phyloP scores from a whole-genome alignment of 768 basidiomycete species.

The Boletus sp. region DNA sequence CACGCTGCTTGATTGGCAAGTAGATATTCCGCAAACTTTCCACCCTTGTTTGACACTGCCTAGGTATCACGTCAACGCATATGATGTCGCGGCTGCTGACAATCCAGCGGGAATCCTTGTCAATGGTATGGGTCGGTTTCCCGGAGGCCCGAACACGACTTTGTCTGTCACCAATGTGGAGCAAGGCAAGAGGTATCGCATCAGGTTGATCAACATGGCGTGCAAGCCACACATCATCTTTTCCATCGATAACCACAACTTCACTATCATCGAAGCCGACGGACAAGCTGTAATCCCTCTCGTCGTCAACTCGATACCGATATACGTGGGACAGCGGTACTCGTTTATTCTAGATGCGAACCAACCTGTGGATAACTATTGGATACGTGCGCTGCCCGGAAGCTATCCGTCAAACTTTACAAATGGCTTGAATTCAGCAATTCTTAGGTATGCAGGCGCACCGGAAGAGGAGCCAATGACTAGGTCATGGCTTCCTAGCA shows the following conservation, averaged over 20 bases:
- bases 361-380: conserved; percentile 38
- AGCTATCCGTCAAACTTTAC: conserved; percentile 17
- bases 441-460: conserved; percentile 43
- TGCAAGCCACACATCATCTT: conserved; percentile 44
- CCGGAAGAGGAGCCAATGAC: conserved; percentile 32
- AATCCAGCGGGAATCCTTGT: conserved; percentile 35
- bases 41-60: not conserved
- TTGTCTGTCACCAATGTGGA: conserved; percentile 38
- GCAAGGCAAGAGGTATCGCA: conserved; percentile 35
- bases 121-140: conserved; percentile 40
- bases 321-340: conserved; percentile 53
- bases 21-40: not conserved
- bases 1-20: conserved; percentile 40
- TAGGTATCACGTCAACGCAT: conserved; percentile 24
- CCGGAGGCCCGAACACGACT: conserved; percentile 29
- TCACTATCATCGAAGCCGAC: conserved; percentile 51
- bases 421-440: conserved; percentile 40
- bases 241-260: conserved; percentile 44
- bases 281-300: conserved; percentile 39
- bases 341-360: conserved; percentile 41
- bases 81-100: conserved; percentile 8
- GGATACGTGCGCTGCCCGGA: conserved; percentile 38
- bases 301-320: conserved; percentile 39
- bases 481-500: not conserved
- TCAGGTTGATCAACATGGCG: conserved; percentile 42